Percentiles rank a stretch among this genome's conserved stretches.
phyloP scores from a whole-genome alignment of 2,329 filamentous ascomycete species.

The Ceratocystis lukuohia region DNA sequence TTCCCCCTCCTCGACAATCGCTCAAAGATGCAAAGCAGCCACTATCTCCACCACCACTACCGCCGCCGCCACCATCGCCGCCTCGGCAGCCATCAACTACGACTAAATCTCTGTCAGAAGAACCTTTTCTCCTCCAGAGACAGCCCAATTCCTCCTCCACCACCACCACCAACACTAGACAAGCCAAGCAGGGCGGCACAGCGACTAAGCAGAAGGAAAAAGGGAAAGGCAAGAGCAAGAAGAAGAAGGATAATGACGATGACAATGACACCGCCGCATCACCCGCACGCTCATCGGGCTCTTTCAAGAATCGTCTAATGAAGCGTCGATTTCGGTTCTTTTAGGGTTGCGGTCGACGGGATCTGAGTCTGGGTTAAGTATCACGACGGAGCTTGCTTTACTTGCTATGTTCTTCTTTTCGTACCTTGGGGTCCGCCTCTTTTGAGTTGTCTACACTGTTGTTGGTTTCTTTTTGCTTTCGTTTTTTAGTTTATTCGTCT shows the following conservation, averaged over 20 bases:
- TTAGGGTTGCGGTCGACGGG: neutral
- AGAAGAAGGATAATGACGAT: neutral
- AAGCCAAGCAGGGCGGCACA: neutral
- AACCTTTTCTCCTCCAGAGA: neutral
- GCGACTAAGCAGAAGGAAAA: slow-evolving; percentile 10
- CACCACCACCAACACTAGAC: neutral
- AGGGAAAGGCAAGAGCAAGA: slow-evolving; percentile 10
- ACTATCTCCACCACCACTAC: neutral
- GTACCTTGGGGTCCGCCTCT: neutral
- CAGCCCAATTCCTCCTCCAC: neutral
- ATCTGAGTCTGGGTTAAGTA: neutral
- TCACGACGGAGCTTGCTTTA: neutral
- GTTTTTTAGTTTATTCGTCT: neutral
- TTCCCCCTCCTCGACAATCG: neutral
- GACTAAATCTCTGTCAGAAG: neutral
- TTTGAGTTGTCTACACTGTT: neutral
- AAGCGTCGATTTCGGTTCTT: slow-evolving; percentile 15
- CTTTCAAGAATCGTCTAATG: slow-evolving; percentile 2
- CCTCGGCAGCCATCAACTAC: neutral
- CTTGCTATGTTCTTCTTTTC: slow-evolving; percentile 3
- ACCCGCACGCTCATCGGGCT: neutral
- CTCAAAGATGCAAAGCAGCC: neutral
- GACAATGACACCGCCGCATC: neutral
- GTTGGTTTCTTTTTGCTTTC: neutral
- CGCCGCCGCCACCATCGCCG: neutral